Base-by-base conservation (phyloP, 139 green algal genomes). In the Bryopsis sp. region DNA sequence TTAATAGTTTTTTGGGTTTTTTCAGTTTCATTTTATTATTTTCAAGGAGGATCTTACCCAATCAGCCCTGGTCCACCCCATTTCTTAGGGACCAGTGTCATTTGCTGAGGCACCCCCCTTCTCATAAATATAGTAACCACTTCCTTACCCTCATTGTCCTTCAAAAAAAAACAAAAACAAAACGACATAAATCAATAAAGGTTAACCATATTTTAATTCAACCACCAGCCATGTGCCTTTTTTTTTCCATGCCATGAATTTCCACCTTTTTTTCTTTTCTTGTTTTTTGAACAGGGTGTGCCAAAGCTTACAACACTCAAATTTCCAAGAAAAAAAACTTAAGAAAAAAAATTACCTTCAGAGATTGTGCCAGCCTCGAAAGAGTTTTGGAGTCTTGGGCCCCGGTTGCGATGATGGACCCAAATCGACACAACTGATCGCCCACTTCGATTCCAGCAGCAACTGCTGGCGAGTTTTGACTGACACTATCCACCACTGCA, bases 401-500 rank as follows among this genome's bases (percentile, higher is more conserved):
- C 6, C 6, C 22, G 4, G 38, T 11, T 58, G 32, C 68, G 5
- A 11, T 22, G 33, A 74, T 34, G 8, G 11, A 34, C 29, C 58
- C 86, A 73, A 88, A 92, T 32, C 57, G 61, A 62, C 83, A 64
- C 33, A 93, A 46, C 65, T 85, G 73, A 38, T 94, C 85, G 19
- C 82, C 64, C 47, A 93, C 47, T 43, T 74, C 59, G 1, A 95
- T 35, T 19, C 88, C 88, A 7, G 74, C 79, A 32, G 57, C 47
- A 4, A 66, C 62, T n/a, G 86, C 89, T 8, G 88, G 88, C 0
- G 79, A 89, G 32, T 76, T 76, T 0, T 48, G 38, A 0, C 78
- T 67, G 29, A 95, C 76, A 64, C 94, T 87, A 72, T 95, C 88
- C 2, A 95, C 71, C 8, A 92, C 64, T 31, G 88, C 88, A 78